Base-by-base conservation (phyloP, 1,284 basidiomycete genomes). In the Boletus chippewaensis region DNA sequence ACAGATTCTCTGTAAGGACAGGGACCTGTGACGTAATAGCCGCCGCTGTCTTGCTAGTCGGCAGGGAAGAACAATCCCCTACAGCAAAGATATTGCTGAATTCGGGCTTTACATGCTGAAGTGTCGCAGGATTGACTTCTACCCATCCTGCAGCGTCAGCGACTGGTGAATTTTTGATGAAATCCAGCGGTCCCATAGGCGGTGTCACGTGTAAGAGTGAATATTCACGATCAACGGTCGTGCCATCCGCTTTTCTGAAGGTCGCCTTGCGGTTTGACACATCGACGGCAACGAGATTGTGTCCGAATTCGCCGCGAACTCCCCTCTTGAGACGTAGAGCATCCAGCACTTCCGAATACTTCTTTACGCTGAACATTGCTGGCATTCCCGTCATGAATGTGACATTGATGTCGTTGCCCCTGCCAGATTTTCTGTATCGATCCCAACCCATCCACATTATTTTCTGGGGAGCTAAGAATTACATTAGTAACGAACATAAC, bases 361-460 rank as follows among this genome's bases (percentile, higher is more conserved):
- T 94, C 63, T 87, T 85, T 49, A 88, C 85, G 57, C 76, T 81
- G 71, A 99, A 98, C 92, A 99, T 98, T 46, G 86, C 79, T 16
- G 91, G 90, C 78, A 87, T 87, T 52, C 94, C 95, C n/a, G 88
- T 94, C 62, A 88, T 87, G 69, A 97, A 98, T 54, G 90, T 81
- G 54, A 92, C 71, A 52, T 83, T 77, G 61, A 88, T 76, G 49
- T 80, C 75, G 49, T 76, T 73, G 7, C 71, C 66, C n/a, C 85
- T 77, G 5, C 73, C 70, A 2, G 84, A 84, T 59, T 69, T 74
- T 49, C 75, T 73, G 63, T 78, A 91, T 44, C 81, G 73, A 62
- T 91, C 87, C 84, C 85, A 87, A 44, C 91, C 87, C 89, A 94
- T 93, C 88, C 92, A 95, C 83, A 92, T 90, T 58, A 95, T 88